Evolutionary conservation across 2,329 filamentous ascomycete genomes (phyloP), one percentile per base, ranked within the genome.

Genomic region (Botryotinia convoluta): DNA sequence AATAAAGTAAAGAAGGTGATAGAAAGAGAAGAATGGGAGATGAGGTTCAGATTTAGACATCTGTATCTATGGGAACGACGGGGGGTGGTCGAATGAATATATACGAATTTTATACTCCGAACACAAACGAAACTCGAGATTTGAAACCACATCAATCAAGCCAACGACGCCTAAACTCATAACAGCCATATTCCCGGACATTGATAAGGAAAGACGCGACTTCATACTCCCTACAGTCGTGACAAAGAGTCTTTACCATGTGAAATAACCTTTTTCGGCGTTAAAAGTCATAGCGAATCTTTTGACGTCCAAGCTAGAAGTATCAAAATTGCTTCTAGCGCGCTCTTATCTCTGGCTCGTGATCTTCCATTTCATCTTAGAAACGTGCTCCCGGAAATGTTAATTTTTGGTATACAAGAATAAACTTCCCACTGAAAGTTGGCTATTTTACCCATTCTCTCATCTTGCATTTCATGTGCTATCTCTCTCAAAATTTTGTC

Each of bases 281-380:
- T 29, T n/a, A 37, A 12, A 54, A 54, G 45, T 54, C 64, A 54
- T 29, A 54, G 32, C 45, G 26, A 39, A 42, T 37, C 32, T 18
- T 18, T 68, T 37, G 32, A n/a, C 12, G 32, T 51, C 8, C 45
- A 54, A 68, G 63, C 63, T 67, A 67, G 63, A 67, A 51, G 64
- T 67, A 51, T 54, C 45, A 67, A 9, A 67, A 54, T 39, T 29
- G 35, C 64, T 67, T 67, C 64, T 67, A 67, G 64, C 45, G 51
- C 37, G 8, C 35, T 54, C 26, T 54, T 39, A 39, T 54, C 45
- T 37, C 35, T 54, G 20, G 20, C 45, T 39, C 18, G 26, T 29
- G 14, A 54, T 26, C 35, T 54, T 29, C n/a, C 18, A 68, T 39
- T 39, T 68, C 35, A 54, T 39, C 64, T 29, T 22, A 39, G 45